phyloP scores from a whole-genome alignment of 2,329 filamentous ascomycete species.

The Aspergillus sp. region DNA sequence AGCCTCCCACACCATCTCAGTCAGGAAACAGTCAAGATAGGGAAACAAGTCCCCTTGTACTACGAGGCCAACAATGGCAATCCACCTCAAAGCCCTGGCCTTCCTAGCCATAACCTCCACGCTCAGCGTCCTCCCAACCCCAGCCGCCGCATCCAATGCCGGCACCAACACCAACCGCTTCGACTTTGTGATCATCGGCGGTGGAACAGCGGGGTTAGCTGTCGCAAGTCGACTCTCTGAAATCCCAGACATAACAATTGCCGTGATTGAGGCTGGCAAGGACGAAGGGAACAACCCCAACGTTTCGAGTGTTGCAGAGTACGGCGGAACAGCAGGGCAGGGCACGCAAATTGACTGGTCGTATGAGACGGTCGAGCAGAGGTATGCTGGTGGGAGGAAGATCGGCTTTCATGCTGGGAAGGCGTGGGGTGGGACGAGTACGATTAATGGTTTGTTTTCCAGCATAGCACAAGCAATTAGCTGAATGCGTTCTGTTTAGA shows the following conservation, averaged over 20 bases:
- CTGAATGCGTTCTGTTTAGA: no score
- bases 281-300: slow-evolving; percentile 29
- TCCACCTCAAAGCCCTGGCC: background rate
- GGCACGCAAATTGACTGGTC: slow-evolving; percentile 42
- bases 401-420: slow-evolving; percentile 42
- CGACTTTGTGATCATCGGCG: slow-evolving; percentile 28
- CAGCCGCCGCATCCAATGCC: background rate
- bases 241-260: slow-evolving; percentile 23
- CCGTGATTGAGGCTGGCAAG: slow-evolving; percentile 31
- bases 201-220: slow-evolving; percentile 34
- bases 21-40: no score
- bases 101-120: background rate
- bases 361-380: slow-evolving; percentile 41
- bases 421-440: slow-evolving; percentile 44
- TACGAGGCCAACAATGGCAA: background rate
- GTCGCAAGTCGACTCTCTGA: slow-evolving; percentile 38
- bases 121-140: background rate
- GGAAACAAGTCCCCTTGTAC: no score
- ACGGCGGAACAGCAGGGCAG: slow-evolving; percentile 24
- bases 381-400: slow-evolving; percentile 29
- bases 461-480: no score
- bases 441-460: slow-evolving; percentile 40
- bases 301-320: slow-evolving; percentile 26
- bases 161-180: background rate
- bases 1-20: no score